Evolutionary conservation across 495 filamentous ascomycete species (phyloP), one percentile per base, ranked within the genome.

Genomic region (Hypoxylon subgilvum): DNA sequence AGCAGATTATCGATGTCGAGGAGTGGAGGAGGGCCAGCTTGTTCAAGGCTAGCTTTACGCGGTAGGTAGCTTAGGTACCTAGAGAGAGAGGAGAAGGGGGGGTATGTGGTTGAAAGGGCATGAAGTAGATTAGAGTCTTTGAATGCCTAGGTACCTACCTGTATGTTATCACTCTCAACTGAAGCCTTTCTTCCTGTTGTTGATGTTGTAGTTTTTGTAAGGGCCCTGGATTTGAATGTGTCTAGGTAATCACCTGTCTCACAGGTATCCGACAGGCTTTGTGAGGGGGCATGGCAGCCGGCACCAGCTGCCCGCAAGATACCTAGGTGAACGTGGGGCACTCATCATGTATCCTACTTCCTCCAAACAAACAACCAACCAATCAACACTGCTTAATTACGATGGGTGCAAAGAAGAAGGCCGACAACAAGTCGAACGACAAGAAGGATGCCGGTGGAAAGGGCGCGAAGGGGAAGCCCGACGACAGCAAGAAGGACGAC

Each of bases 391-490:
- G n/a, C n/a, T n/a, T n/a, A 40, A 21, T 40, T 27, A 23, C 40
- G 3, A 65, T 65, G 62, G 62, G 31, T 21, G 19, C 58, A 3
- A 70, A 70, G 38, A 70, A 70, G 52, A 72, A 71, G 35, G 61
- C 63, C 57, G 60, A 61, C 7, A 66, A 40, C 16, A 74, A 64
- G 53, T 49, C 68, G 4, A 62, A 60, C 61, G 82, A 80, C 52
- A 85, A 84, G 53, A 69, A 71, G 67, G 74, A 76, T 57, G 64
- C 73, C 31, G 71, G 74, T 54, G 34, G 2, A 38, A 83, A 51
- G 74, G 76, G 74, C 57, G 74, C 72, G 32, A 79, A 84, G 51
- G 75, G 75, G 13, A 80, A 83, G 34, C n/a, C n/a, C n/a, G 76
- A 74, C 27, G 72, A 69, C n/a, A 72, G 71, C 14, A 79, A 72